Evolutionary conservation across 2,329 filamentous ascomycete genomes (phyloP).

Genomic region (Cordyceps pruinosa): DNA sequence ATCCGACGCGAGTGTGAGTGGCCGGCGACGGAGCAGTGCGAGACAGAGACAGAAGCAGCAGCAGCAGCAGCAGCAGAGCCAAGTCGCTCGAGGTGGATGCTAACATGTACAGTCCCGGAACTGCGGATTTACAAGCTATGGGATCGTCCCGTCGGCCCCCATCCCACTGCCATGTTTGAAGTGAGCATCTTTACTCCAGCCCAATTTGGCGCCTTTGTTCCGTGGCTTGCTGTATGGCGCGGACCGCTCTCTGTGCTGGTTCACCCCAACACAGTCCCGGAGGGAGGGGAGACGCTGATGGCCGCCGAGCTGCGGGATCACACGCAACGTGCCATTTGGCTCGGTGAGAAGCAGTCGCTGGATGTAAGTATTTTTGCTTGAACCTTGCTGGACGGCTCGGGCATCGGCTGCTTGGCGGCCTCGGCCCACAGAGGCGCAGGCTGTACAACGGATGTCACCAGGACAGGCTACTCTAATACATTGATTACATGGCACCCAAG

Average conservation of each 20-base stretch:
- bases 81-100: background rate
- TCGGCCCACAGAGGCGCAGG: background rate
- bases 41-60: background rate
- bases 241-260: slow-evolving; percentile 73
- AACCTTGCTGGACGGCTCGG: background rate
- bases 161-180: slow-evolving; percentile 85
- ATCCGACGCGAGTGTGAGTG: slow-evolving; percentile 72
- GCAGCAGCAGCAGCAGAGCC: too few relatives aligned
- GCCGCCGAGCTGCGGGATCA: slow-evolving; percentile 48
- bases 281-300: slow-evolving; percentile 24
- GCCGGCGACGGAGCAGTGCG: too few relatives aligned
- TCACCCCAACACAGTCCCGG: slow-evolving; percentile 70
- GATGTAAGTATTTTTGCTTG: background rate
- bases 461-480: too few relatives aligned
- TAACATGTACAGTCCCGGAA: slow-evolving; percentile 60
- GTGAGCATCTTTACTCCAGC: slow-evolving; percentile 80
- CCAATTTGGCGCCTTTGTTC: slow-evolving; percentile 83
- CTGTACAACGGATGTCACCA: too few relatives aligned
- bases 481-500: background rate
- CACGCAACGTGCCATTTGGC: slow-evolving; percentile 64
- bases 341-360: slow-evolving; percentile 56
- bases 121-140: slow-evolving; percentile 73
- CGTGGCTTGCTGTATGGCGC: slow-evolving; percentile 76
- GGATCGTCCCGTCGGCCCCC: slow-evolving; percentile 72
- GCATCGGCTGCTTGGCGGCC: background rate